Conservation (phyloP, 805 yeast species). For the Diddensiella caesifluorescens region DNA sequence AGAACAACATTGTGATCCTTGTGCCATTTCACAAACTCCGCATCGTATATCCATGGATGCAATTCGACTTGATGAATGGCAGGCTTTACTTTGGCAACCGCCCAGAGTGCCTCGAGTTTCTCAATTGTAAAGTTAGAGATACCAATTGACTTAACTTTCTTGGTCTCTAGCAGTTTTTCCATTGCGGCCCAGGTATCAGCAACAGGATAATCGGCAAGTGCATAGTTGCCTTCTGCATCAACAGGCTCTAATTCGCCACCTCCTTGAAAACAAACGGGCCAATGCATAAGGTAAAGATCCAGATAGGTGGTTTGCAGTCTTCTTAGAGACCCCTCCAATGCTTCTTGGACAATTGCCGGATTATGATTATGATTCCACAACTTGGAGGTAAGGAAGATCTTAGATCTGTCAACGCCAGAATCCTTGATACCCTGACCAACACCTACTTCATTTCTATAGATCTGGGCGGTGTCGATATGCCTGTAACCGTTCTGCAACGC, state of each 20-base stretch:
- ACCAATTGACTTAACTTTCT: slow-evolving; percentile 58
- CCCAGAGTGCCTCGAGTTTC: slow-evolving; percentile 46
- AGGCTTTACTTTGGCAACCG: slow-evolving; percentile 49
- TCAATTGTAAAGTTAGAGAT: slow-evolving; percentile 64
- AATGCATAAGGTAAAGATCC: slow-evolving; percentile 49
- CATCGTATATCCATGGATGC: slow-evolving; percentile 49
- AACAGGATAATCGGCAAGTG: slow-evolving; percentile 11
- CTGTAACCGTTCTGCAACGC: slow-evolving; percentile 54
- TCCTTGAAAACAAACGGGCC: slow-evolving; percentile 44
- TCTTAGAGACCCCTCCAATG: slow-evolving; percentile 40
- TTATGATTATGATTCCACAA: slow-evolving; percentile 31
- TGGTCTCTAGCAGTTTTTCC: slow-evolving; percentile 48
- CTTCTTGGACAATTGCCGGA: slow-evolving; percentile 38
- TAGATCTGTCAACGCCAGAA: slow-evolving; percentile 49
- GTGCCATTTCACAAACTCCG: neutral
- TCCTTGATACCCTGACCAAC: slow-evolving; percentile 51
- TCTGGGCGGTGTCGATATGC: slow-evolving; percentile 58
- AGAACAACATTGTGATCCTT: neutral
- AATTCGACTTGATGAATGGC: slow-evolving; percentile 70
- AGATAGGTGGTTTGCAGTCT: slow-evolving; percentile 44
- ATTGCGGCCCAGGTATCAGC: slow-evolving; percentile 56
- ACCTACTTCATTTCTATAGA: slow-evolving; percentile 50
- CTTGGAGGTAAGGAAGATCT: slow-evolving; percentile 41
- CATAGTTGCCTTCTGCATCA: slow-evolving; percentile 27
- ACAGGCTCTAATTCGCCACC: slow-evolving; percentile 20